phyloP scores from a whole-genome alignment of 306 rosid genomes.

The Cicer yamashitae region DNA sequence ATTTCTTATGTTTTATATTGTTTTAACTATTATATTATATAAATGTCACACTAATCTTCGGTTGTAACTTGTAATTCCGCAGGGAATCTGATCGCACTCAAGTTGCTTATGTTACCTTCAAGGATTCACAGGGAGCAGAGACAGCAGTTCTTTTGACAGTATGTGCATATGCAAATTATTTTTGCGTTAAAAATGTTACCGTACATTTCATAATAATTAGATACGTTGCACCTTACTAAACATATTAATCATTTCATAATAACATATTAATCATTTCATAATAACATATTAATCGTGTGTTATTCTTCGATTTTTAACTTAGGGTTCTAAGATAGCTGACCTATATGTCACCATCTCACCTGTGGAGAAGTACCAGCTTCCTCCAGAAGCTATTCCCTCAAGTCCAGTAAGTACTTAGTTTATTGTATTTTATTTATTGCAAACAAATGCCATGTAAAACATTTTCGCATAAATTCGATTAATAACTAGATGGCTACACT shows the following conservation, averaged over 20 bases:
- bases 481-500: too few species aligned
- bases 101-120: slow-evolving; percentile 79
- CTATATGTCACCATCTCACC: slow-evolving; percentile 64
- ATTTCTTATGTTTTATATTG: slow-evolving; percentile 13
- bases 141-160: slow-evolving; percentile 85
- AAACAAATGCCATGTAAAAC: too few species aligned
- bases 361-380: slow-evolving; percentile 74
- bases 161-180: slow-evolving; percentile 37
- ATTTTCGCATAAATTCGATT: too few species aligned
- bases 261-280: background rate
- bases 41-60: slow-evolving; percentile 38
- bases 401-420: slow-evolving; percentile 58
- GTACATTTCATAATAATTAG: slow-evolving; percentile 7
- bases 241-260: background rate
- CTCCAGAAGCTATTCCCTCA: slow-evolving; percentile 68
- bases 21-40: slow-evolving; percentile 2
- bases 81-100: slow-evolving; percentile 80
- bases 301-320: slow-evolving; percentile 23
- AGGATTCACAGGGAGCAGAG: slow-evolving; percentile 80
- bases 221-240: background rate
- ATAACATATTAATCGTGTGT: too few species aligned
- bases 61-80: slow-evolving; percentile 8
- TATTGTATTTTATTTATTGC: slow-evolving; percentile 14
- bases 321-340: slow-evolving; percentile 78
- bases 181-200: slow-evolving; percentile 8